Evolutionary conservation across 495 filamentous ascomycete species (phyloP).

Genomic region (Apodospora peruviana): DNA sequence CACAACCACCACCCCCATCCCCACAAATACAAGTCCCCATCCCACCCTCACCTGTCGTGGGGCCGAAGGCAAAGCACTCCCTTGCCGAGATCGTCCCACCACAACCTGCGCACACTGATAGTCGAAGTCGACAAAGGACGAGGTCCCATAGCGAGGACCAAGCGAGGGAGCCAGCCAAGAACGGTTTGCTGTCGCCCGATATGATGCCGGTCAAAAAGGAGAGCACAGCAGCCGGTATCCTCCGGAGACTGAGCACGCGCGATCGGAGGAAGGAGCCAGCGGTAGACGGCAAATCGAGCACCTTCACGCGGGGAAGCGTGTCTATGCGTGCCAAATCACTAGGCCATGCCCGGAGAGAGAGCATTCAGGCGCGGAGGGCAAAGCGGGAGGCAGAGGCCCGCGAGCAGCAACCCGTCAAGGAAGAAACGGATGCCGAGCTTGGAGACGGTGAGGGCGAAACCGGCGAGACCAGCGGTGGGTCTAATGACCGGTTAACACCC

Average conservation of each 20-base stretch:
- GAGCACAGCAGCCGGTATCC: constrained; percentile 76
- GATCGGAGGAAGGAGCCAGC: constrained; percentile 57
- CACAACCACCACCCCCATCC: constrained; percentile 18
- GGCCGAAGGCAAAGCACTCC: constrained; percentile 30
- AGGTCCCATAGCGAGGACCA: constrained; percentile 97
- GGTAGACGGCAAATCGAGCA: constrained; percentile 32
- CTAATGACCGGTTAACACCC: constrained; percentile 42
- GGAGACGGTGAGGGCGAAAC: constrained; percentile 21
- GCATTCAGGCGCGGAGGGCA: constrained; percentile 74
- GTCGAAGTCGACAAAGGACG: constrained; percentile 76
- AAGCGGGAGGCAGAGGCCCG: constrained; percentile 48
- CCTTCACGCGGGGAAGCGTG: constrained; percentile 37
- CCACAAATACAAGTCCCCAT: constrained; percentile 18
- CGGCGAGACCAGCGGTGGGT: constrained; percentile 43
- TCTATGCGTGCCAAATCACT: constrained; percentile 80
- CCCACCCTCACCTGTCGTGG: constrained; percentile 39
- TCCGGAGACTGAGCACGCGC: constrained; percentile 88
- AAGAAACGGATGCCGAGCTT: constrained; percentile 67
- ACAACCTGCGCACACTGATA: constrained; percentile 87
- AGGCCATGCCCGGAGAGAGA: constrained; percentile 83
- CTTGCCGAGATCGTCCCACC: constrained; percentile 71
- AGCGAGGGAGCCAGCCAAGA: constrained; percentile 68
- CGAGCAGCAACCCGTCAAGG: constrained; percentile 47
- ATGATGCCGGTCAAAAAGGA: constrained; percentile 69
- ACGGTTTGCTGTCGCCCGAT: constrained; percentile 60